Evolutionary conservation across 1,139 yeast species (phyloP).

Genomic region (Taphrina confusa): DNA sequence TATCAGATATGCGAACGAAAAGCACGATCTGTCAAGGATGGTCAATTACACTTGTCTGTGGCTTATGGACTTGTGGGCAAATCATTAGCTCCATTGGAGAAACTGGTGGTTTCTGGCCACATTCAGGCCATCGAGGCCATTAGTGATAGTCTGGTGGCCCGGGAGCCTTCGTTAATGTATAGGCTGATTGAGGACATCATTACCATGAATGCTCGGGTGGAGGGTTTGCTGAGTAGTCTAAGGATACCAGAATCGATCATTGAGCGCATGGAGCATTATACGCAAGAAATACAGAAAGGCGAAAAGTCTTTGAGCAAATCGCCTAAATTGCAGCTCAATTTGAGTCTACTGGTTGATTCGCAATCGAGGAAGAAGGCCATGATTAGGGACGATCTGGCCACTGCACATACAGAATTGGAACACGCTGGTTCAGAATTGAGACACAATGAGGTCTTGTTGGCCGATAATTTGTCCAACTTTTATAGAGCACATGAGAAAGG

Average conservation of each 20-base stretch:
- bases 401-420: slow-evolving; percentile 16
- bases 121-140: not conserved
- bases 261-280: slow-evolving; percentile 10
- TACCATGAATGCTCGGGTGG: slow-evolving; percentile 8
- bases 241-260: slow-evolving; percentile 11
- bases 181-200: slow-evolving; percentile 20
- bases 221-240: slow-evolving; percentile 23
- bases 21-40: slow-evolving; percentile 23
- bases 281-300: slow-evolving; percentile 10
- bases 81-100: not conserved
- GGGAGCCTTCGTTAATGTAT: slow-evolving; percentile 26
- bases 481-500: slow-evolving; percentile 14
- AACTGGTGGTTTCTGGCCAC: not conserved
- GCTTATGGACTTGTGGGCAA: slow-evolving; percentile 23
- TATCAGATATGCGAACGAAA: slow-evolving; percentile 27
- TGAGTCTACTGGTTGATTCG: slow-evolving; percentile 16
- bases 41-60: slow-evolving; percentile 22
- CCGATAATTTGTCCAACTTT: slow-evolving; percentile 23
- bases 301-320: slow-evolving; percentile 8
- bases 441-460: slow-evolving; percentile 14
- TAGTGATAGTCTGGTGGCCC: slow-evolving; percentile 15
- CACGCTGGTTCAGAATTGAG: slow-evolving; percentile 30
- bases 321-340: slow-evolving; percentile 6
- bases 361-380: slow-evolving; percentile 19
- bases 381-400: slow-evolving; percentile 15